phyloP scores from a whole-genome alignment of 768 basidiomycete genomes.

The Gymnopilus dilepis region DNA sequence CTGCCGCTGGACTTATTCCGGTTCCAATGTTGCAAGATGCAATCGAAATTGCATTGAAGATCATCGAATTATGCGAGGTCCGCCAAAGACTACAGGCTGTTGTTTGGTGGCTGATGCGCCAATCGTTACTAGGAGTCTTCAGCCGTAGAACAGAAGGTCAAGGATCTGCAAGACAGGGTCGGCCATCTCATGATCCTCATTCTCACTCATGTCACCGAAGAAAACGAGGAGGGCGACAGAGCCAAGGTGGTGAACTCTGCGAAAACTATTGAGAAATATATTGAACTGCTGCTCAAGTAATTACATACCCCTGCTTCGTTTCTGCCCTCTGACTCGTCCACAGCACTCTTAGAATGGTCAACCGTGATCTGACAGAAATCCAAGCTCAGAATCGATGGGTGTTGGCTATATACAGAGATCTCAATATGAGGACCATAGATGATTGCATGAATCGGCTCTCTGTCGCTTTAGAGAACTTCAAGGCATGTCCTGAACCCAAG shows the following conservation, averaged over 20 bases:
- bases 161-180: conserved; percentile 11
- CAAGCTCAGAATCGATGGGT: too few species aligned
- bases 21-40: conserved; percentile 11
- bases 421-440: too few species aligned
- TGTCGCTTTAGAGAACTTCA: too few species aligned
- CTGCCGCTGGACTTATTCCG: conserved; percentile 1
- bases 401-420: too few species aligned
- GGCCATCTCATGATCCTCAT: conserved; percentile 12
- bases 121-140: conserved; percentile 1
- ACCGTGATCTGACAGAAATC: too few species aligned
- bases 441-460: too few species aligned
- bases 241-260: not conserved
- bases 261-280: conserved; percentile 8
- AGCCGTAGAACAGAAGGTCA: conserved; percentile 8
- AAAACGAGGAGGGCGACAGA: conserved; percentile 9
- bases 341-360: conserved; percentile 6
- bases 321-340: not conserved
- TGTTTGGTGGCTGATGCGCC: not conserved
- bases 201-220: conserved; percentile 2
- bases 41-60: conserved; percentile 9
- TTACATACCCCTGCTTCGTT: not conserved
- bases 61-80: conserved; percentile 13
- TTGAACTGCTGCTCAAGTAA: conserved; percentile 1
- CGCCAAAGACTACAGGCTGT: not conserved
- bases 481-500: too few species aligned